Base-by-base conservation (phyloP, 805 yeast species). In the Yarrowia osloensis region DNA sequence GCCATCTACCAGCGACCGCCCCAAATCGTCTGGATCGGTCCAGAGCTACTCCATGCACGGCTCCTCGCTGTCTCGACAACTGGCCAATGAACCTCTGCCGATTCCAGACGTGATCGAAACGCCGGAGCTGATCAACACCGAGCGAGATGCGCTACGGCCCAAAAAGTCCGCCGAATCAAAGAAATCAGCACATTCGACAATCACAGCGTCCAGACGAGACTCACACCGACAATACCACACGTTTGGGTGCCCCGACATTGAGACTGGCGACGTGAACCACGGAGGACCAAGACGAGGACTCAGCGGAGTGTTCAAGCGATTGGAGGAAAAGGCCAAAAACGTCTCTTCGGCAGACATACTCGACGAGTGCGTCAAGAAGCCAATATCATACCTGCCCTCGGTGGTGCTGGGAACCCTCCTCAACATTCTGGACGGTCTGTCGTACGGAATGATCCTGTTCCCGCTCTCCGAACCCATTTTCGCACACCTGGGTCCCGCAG, bases 361-460 rank as follows among this genome's bases (percentile, higher is more conserved):
- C 21, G 67, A 63, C 37, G 49, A 63, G 37, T 63, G 67, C n/a
- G 31, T 63, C 47, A 40, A 39, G 15, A 59, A 67, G 46, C 87
- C 88, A 1, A 69, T 82, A 3, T 70, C 77, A 12, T 86, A 82
- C 72, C 65, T 86, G 2, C 98, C 99, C 0, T 88, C 97, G 0
- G 97, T 93, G 4, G 83, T 92, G 44, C 78, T 95, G 47, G 99
- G 99, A 0, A 80, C 91, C 0, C 78, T 95, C 52, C 80, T 95
- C 50, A 95, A 95, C 75, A 88, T 95, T 52, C 82, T 95, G 59
- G 99, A 95, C 76, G 99, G 96, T 0, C 81, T 95, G 59, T 91
- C 97, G 0, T 95, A 95, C 76, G 99, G 99, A 59, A 93, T 95
- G 98, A 95, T 95, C 74, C 86, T 95, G 81, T 95, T 95, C 78